Evolutionary conservation across 768 basidiomycete genomes (phyloP), one percentile per base, ranked within the genome.

Genomic region (Amanita phalloides): DNA sequence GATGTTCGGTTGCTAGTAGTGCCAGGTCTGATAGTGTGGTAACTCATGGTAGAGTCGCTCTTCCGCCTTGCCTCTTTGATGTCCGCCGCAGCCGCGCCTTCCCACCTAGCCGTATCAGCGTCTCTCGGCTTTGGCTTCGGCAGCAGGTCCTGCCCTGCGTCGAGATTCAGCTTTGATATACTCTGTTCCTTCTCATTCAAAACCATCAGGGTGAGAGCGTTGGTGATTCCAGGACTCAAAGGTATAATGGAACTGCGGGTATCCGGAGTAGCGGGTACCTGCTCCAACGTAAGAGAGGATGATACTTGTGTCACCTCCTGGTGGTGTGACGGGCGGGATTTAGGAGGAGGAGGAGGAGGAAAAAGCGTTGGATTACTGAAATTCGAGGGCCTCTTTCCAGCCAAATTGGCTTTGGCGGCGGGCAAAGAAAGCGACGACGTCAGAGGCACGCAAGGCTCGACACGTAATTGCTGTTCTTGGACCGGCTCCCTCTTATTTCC

Each of bases 1-100:
- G 84, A 80, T 2, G 82, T 69, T 25, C 74, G 75, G 32, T 62
- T 64, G 36, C 71, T 72, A 11, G 68, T 58, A 30, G 71, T 67
- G 10, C 77, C 71, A 33, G 81, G 77, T 28, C 85, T 77, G 51
- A 86, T 77, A 17, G 86, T 89, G 55, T 77, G 77, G 61, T 83
- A 81, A 59, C 85, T 83, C 61, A 83, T 78, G n/a, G 86, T 88
- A 5, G 87, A 82, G 64, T 90, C 87, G 58, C 86, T 88, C 67
- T 85, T 86, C 60, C 87, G 70, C 83, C 86, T 85, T 30, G 73
- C 71, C 56, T 90, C 87, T 68, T 84, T 89, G 60, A 63, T 63
- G 43, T 77, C 74, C 39, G 54, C 59, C 32, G 33, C 33, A 17
- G 17, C 14, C 11, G 44, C 33, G 42, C n/a, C 33, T 36, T 51